A percentile compares a stretch with the other conserved stretches of the same genome.
phyloP scores from a whole-genome alignment of 805 yeast genomes.

The Starmerella floris region DNA sequence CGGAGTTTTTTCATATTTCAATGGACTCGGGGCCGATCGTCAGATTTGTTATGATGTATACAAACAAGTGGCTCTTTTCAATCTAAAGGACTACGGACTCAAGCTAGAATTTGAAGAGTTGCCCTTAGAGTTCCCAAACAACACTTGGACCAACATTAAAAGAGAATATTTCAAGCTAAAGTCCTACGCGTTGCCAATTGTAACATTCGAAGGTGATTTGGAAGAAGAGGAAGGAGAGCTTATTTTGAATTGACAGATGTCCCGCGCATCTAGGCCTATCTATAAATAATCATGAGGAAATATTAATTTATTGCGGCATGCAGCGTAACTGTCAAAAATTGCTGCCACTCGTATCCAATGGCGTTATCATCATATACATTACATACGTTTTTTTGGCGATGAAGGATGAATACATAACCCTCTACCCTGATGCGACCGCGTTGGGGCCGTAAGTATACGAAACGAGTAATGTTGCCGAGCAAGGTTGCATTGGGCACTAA shows the following conservation, averaged over 20 bases:
- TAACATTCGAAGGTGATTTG: slow-evolving; percentile 15
- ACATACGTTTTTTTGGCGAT: neutral
- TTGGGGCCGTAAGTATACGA: neutral
- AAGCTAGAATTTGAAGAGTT: slow-evolving; percentile 37
- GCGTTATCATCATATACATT: neutral
- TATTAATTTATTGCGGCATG: no score
- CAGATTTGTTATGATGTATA: slow-evolving; percentile 71
- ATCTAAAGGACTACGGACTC: slow-evolving; percentile 67
- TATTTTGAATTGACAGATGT: neutral
- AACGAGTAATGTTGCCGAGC: neutral
- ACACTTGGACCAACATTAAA: slow-evolving; percentile 27
- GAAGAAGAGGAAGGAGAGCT: slow-evolving; percentile 18
- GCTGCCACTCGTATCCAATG: neutral
- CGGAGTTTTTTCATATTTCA: slow-evolving; percentile 82
- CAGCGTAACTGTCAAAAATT: no score
- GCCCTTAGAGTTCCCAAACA: slow-evolving; percentile 27
- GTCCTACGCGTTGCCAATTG: slow-evolving; percentile 26
- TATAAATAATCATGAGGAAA: no score
- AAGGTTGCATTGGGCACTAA: neutral
- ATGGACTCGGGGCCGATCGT: slow-evolving; percentile 77
- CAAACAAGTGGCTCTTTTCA: slow-evolving; percentile 65
- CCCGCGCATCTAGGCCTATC: no score
- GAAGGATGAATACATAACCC: neutral
- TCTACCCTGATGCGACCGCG: neutral
- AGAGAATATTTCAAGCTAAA: slow-evolving; percentile 27